phyloP scores from a whole-genome alignment of 2,329 filamentous ascomycete species.

The Furcasterigmium sp. region DNA sequence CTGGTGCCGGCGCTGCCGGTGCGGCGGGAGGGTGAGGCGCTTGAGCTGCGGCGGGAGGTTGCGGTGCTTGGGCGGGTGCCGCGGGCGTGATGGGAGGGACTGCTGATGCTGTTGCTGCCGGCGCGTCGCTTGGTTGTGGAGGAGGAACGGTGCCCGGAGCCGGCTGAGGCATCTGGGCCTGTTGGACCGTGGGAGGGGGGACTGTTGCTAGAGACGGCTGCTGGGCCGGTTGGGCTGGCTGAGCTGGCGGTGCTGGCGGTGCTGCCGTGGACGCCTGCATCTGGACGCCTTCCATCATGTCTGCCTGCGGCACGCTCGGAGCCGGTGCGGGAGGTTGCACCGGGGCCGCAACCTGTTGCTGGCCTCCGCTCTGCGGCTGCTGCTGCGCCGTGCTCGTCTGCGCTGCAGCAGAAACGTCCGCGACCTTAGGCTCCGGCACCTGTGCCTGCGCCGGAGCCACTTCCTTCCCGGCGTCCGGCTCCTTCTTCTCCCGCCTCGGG shows the following conservation, averaged over 20 bases:
- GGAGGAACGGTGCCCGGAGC: too few species aligned
- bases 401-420: too few species aligned
- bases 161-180: too few species aligned
- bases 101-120: background rate
- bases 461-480: background rate
- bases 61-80: background rate
- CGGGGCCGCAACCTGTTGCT: too few species aligned
- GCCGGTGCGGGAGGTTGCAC: too few species aligned
- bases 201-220: background rate
- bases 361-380: too few species aligned
- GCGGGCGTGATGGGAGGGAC: background rate
- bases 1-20: background rate
- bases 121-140: background rate
- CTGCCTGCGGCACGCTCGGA: too few species aligned
- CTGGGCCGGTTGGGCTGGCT: background rate
- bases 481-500: slow-evolving; percentile 9
- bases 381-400: too few species aligned
- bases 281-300: too few species aligned
- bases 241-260: background rate
- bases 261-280: background rate
- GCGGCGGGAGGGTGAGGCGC: background rate
- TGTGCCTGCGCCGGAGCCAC: background rate
- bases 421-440: too few species aligned
- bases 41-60: background rate
- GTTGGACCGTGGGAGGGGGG: background rate